These are phyloP conservation scores for Aphanomyces euteiches DNA, from an alignment of 352 stramenopile genomes.

Conservation along the genomic window DNA sequence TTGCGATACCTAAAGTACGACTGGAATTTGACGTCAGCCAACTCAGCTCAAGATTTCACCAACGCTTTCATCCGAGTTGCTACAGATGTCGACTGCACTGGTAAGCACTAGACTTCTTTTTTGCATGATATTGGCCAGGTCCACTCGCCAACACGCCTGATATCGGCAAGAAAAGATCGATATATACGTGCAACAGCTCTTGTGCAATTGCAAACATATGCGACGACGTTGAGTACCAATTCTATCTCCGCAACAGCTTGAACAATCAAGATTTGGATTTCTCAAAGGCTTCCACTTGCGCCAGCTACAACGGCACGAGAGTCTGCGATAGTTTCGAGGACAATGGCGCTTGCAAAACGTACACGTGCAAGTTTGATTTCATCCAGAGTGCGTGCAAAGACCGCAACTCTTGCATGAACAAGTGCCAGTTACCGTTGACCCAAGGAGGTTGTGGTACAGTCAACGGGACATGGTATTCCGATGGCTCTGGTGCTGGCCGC, in stretches of 20 bases:
- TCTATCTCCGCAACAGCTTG: background rate
- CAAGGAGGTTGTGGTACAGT: background rate
- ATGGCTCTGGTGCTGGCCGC: background rate
- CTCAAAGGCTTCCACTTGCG: constrained; percentile 1
- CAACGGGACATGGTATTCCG: constrained; percentile 2
- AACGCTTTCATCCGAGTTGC: constrained; percentile 3
- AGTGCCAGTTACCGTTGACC: constrained; percentile 13
- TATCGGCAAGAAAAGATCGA: background rate
- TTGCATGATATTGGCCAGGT: background rate
- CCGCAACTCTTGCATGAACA: background rate
- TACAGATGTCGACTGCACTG: background rate
- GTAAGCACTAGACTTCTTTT: background rate
- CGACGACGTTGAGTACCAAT: constrained; percentile 13
- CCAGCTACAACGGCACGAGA: background rate
- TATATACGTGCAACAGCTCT: constrained; percentile 15
- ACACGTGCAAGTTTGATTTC: constrained; percentile 17
- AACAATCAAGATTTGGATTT: constrained; percentile 11
- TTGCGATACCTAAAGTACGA: constrained; percentile 1
- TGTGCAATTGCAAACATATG: constrained; percentile 9
- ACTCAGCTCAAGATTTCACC: background rate
- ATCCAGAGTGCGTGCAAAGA: constrained; percentile 3
- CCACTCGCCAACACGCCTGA: background rate
- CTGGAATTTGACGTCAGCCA: constrained; percentile 5
- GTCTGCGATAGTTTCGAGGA: constrained; percentile 4
- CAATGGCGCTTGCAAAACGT: constrained; percentile 4